Evolutionary conservation across 2,329 filamentous ascomycete species (phyloP).

Genomic region (Helotiales sp.): DNA sequence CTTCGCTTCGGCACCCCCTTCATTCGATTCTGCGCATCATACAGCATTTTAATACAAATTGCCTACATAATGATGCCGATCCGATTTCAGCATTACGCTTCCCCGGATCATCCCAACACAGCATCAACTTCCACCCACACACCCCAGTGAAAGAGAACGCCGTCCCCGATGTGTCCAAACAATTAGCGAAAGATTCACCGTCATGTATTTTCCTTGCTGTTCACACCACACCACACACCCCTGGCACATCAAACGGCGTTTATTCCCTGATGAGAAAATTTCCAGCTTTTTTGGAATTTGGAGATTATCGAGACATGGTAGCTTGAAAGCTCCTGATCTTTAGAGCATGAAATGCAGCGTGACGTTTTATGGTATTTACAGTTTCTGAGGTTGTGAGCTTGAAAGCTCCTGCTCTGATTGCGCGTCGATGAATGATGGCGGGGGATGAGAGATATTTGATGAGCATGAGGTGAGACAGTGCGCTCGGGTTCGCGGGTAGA

Average conservation of each 20-base stretch:
- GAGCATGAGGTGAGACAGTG: slow-evolving; percentile 1
- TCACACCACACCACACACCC: slow-evolving; percentile 19
- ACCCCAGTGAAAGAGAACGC: slow-evolving; percentile 22
- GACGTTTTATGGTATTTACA: slow-evolving; percentile 11
- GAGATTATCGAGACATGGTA: slow-evolving; percentile 31
- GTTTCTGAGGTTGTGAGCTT: slow-evolving; percentile 33
- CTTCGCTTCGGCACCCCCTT: slow-evolving; percentile 18
- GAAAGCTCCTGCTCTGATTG: slow-evolving; percentile 33
- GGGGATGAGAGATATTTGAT: slow-evolving; percentile 3
- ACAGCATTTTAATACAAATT: slow-evolving; percentile 32
- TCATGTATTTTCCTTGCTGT: slow-evolving; percentile 37
- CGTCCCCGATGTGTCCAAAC: slow-evolving; percentile 35
- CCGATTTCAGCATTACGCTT: slow-evolving; percentile 5
- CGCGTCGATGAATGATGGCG: neutral
- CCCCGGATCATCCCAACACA: slow-evolving; percentile 11
- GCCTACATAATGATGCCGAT: slow-evolving; percentile 20
- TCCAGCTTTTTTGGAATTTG: slow-evolving; percentile 19
- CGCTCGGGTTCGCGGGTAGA: neutral
- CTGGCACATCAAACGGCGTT: slow-evolving; percentile 35
- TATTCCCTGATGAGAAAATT: slow-evolving; percentile 27
- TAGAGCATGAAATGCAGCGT: slow-evolving; percentile 11
- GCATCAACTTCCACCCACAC: slow-evolving; percentile 11
- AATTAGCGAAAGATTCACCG: slow-evolving; percentile 40
- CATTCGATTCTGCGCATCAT: slow-evolving; percentile 20
- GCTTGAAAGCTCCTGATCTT: slow-evolving; percentile 38